These are phyloP conservation scores for Boletus rubroflammeus DNA, from an alignment of 768 basidiomycete genomes.

Conservation along the genomic window DNA sequence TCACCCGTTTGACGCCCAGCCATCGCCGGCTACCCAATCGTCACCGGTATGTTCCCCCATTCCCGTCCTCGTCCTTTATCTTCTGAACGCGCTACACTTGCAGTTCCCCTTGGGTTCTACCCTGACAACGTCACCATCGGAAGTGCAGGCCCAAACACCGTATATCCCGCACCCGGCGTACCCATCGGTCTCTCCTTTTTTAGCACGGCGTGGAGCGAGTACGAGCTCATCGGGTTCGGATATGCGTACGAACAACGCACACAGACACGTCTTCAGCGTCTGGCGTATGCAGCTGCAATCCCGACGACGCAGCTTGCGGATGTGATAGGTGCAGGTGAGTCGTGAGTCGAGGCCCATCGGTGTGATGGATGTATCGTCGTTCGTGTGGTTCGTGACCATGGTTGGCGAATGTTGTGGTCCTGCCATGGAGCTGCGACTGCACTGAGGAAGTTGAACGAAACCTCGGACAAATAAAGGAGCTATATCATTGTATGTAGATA, in stretches of 20 bases:
- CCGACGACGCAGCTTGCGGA: slow-evolving; percentile 50
- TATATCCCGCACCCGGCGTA: slow-evolving; percentile 37
- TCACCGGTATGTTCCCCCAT: slow-evolving; percentile 24
- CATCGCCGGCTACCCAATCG: slow-evolving; percentile 35
- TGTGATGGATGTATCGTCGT: background rate
- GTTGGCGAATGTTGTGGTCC: too few relatives aligned
- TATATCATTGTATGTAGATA: too few relatives aligned
- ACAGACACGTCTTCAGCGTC: slow-evolving; percentile 44
- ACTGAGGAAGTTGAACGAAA: too few relatives aligned
- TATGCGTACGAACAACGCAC: slow-evolving; percentile 56
- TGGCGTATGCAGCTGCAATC: slow-evolving; percentile 50
- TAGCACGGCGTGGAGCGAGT: slow-evolving; percentile 45
- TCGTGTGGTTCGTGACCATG: too few relatives aligned
- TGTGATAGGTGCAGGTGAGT: slow-evolving; percentile 18
- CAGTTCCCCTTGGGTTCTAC: slow-evolving; percentile 39
- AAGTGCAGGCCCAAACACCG: slow-evolving; percentile 34
- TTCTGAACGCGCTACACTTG: background rate
- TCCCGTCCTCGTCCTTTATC: background rate
- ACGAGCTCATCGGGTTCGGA: slow-evolving; percentile 37
- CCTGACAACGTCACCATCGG: slow-evolving; percentile 31
- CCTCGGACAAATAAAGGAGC: too few relatives aligned
- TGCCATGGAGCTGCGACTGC: too few relatives aligned
- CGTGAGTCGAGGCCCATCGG: background rate
- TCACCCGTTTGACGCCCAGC: slow-evolving; percentile 11
- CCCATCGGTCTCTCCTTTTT: slow-evolving; percentile 42